Evolutionary conservation across 1,284 basidiomycete genomes (phyloP).

Genomic region (Cryptococcus sp.): DNA sequence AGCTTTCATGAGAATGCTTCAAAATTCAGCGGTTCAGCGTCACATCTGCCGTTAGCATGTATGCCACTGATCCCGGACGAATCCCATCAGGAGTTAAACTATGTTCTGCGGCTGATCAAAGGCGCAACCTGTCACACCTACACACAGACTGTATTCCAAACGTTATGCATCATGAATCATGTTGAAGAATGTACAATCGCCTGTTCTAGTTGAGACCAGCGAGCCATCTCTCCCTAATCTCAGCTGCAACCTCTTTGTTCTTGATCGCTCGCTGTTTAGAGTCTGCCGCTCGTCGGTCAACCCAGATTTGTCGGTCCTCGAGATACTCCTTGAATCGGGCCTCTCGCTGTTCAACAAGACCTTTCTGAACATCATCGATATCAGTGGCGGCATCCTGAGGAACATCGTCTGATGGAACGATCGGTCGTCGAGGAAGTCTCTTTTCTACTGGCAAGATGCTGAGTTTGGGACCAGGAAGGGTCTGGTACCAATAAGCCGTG

Average conservation of each 20-base stretch:
- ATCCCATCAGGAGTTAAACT: too few species aligned
- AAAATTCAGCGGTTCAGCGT: too few species aligned
- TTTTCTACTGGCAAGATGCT: neutral
- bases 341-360: constrained; percentile 1
- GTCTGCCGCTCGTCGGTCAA: constrained; percentile 1
- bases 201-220: neutral
- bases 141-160: too few species aligned
- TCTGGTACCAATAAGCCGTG: constrained; percentile 5
- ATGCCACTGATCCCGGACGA: too few species aligned
- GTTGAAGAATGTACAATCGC: neutral
- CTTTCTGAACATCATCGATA: neutral
- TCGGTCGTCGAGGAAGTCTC: neutral
- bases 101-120: too few species aligned
- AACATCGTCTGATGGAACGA: neutral
- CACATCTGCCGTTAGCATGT: too few species aligned
- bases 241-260: constrained; percentile 1
- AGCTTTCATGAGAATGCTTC: too few species aligned
- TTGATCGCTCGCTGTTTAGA: neutral
- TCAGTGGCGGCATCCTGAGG: neutral
- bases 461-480: constrained; percentile 1
- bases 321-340: constrained; percentile 5
- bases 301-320: neutral
- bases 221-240: neutral
- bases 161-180: too few species aligned
- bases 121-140: too few species aligned